A percentile compares a stretch with the other conserved stretches of the same genome.
These are phyloP conservation scores for Aureobasidium mangrovei DNA, from an alignment of 2,329 filamentous ascomycete genomes.

Conservation along the genomic window DNA sequence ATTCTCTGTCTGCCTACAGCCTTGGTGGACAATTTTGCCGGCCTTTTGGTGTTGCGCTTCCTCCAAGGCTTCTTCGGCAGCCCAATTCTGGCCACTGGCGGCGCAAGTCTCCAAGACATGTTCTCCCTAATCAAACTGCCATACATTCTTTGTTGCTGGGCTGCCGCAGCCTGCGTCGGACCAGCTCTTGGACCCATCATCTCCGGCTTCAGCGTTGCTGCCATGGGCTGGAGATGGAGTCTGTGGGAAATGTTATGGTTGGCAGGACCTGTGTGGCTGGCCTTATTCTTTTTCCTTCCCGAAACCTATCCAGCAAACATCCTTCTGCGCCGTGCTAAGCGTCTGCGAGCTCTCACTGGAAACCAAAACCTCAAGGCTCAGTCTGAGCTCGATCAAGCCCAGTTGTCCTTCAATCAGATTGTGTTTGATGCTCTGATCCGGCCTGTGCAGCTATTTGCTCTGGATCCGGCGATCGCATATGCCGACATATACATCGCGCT, in stretches of 20 bases:
- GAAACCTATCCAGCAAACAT: constrained; percentile 54
- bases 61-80: constrained; percentile 58
- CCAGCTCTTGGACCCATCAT: constrained; percentile 54
- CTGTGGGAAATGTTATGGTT: constrained; percentile 57
- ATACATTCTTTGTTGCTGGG: constrained; percentile 53
- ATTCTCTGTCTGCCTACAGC: constrained; percentile 57
- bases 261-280: constrained; percentile 48
- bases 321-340: constrained; percentile 48
- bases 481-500: constrained; percentile 26
- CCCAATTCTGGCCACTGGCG: constrained; percentile 53
- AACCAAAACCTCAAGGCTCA: constrained; percentile 47
- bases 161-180: constrained; percentile 39
- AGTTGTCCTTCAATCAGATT: constrained; percentile 39
- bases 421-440: constrained; percentile 49
- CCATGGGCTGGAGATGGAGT: constrained; percentile 54
- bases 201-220: constrained; percentile 51
- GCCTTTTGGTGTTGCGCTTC: constrained; percentile 51
- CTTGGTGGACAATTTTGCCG: constrained; percentile 53
- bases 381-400: constrained; percentile 51
- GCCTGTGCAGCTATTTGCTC: constrained; percentile 51
- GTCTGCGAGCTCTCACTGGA: constrained; percentile 51
- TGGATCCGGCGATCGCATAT: constrained; percentile 49
- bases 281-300: constrained; percentile 52
- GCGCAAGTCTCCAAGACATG: constrained; percentile 48
- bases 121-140: constrained; percentile 49